Percentiles rank a stretch among this genome's conserved stretches.
These are phyloP conservation scores for Anthracocystis panici-leucophaei DNA, from an alignment of 1,284 basidiomycete genomes.

Conservation along the genomic window DNA sequence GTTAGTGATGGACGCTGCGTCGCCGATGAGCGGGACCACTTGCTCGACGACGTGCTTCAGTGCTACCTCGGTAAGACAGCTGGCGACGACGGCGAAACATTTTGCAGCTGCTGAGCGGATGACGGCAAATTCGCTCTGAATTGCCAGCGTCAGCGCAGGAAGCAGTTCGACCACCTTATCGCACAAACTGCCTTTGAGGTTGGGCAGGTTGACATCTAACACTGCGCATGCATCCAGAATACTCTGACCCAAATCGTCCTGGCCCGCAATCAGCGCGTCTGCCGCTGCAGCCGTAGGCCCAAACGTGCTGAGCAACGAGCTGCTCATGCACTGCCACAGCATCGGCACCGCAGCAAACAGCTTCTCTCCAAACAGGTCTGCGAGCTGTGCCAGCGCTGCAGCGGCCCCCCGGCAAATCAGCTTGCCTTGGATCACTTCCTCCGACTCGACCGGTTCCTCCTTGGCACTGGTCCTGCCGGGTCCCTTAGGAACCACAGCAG, in stretches of 20 bases:
- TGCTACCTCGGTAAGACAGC: slow-evolving; percentile 83
- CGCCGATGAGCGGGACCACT: slow-evolving; percentile 86
- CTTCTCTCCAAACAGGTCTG: slow-evolving; percentile 79
- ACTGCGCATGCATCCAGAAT: slow-evolving; percentile 93
- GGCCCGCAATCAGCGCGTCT: slow-evolving; percentile 29
- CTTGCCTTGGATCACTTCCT: slow-evolving; percentile 69
- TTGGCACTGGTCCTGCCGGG: slow-evolving; percentile 31
- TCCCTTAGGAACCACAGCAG: slow-evolving; percentile 23
- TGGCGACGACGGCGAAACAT: slow-evolving; percentile 87
- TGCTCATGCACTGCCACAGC: slow-evolving; percentile 93
- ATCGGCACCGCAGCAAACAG: slow-evolving; percentile 85
- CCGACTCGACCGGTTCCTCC: slow-evolving; percentile 70
- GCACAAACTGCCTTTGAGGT: slow-evolving; percentile 80
- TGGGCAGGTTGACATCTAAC: slow-evolving; percentile 82
- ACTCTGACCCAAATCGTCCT: slow-evolving; percentile 78
- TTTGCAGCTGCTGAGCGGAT: slow-evolving; percentile 87
- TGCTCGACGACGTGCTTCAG: slow-evolving; percentile 90
- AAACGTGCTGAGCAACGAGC: slow-evolving; percentile 80
- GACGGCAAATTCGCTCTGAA: slow-evolving; percentile 87
- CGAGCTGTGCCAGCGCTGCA: slow-evolving; percentile 83
- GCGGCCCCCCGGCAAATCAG: slow-evolving; percentile 82
- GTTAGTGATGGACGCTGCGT: slow-evolving; percentile 81
- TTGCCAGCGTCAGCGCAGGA: slow-evolving; percentile 80
- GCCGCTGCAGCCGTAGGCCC: slow-evolving; percentile 73
- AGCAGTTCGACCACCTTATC: slow-evolving; percentile 80